These are phyloP conservation scores for Coemansia sp. DNA, from an alignment of 192 early-diverging fungal genomes.

Conservation along the genomic window DNA sequence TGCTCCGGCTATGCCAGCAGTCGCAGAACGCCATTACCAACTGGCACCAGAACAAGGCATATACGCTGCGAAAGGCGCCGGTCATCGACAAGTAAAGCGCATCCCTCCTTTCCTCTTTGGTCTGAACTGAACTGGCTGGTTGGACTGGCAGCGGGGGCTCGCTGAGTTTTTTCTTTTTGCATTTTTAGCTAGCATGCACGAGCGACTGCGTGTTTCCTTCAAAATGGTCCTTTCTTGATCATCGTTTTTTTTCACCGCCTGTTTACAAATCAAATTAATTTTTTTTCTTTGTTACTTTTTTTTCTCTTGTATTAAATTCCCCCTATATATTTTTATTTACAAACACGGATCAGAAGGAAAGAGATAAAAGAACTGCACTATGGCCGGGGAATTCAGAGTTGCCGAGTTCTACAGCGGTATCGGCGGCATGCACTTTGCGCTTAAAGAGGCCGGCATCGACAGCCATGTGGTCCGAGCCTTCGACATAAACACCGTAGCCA, in stretches of 20 bases:
- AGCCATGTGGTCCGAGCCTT: conserved; percentile 78
- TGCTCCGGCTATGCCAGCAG: conserved; percentile 44
- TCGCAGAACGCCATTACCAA: conserved; percentile 30
- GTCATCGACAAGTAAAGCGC: conserved; percentile 13
- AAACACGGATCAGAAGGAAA: conserved; percentile 3
- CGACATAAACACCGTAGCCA: conserved; percentile 92
- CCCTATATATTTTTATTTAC: too few species aligned
- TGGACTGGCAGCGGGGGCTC: too few species aligned
- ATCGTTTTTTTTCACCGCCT: background rate
- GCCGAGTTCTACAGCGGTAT: conserved; percentile 59
- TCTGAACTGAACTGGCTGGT: too few species aligned
- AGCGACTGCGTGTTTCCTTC: too few species aligned
- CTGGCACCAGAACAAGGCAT: conserved; percentile 45
- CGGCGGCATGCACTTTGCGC: conserved; percentile 72
- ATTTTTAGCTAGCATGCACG: too few species aligned
- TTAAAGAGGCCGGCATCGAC: conserved; percentile 59
- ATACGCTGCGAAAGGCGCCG: conserved; percentile 29
- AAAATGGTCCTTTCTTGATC: too few species aligned
- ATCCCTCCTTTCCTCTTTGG: too few species aligned
- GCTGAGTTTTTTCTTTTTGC: background rate
- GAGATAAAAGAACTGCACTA: background rate
- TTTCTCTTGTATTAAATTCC: background rate
- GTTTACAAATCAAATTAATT: background rate
- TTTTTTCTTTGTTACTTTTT: background rate
- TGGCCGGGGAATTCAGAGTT: conserved; percentile 30